Base-by-base conservation (phyloP, 2,329 filamentous ascomycete genomes). In the Talaromyces sp. region DNA sequence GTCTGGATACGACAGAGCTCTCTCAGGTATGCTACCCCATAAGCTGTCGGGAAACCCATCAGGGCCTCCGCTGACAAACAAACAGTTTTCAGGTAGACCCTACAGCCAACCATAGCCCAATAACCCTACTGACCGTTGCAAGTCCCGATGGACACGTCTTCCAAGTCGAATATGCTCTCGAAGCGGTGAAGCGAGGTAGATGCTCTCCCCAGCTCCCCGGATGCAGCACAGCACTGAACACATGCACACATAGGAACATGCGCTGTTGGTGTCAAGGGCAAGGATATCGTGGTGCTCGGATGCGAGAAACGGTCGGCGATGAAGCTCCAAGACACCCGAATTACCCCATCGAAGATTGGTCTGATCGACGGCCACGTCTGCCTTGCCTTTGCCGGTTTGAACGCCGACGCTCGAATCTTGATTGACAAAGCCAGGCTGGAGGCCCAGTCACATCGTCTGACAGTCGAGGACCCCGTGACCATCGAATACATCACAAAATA, bases 401-500 rank as follows among this genome's bases (percentile, higher is more conserved):
- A 99, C 78, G 94, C 94, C 75, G 94, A 99, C 79, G 94, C 95
- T 70, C 88, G 94, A 74, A 99, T 99, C 74, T 85, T 99, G 65
- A 90, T 99, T 74, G 95, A 99, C 85, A 97, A 97, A 83, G 94
- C 95, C 62, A 88, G 95, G 69, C 81, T 97, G 78, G 94, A 99
- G 81, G 93, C 94, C 54, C 94, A 99, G 80, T 96, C 92, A 68
- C 94, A 99, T 81, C 89, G 94, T 65, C 83, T 99, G 69, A 97
- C 94, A 4, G 92, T 99, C 61, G 94, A 99, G 76, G 95, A 99
- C 75, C 93, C 94, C 59, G 91, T 96, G 66, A 93, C 91, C 64
- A 95, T 99, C 77, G 94, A 99, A 80, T 99, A 99, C 83, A 97
- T 99, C 74, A 97, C 94, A 72, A 97, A 99, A 82, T 96, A 97